A percentile compares a stretch with the other conserved stretches of the same genome.
Evolutionary conservation across 2,329 filamentous ascomycete genomes (phyloP).

Genomic region (Fonsecaea pedrosoi): DNA sequence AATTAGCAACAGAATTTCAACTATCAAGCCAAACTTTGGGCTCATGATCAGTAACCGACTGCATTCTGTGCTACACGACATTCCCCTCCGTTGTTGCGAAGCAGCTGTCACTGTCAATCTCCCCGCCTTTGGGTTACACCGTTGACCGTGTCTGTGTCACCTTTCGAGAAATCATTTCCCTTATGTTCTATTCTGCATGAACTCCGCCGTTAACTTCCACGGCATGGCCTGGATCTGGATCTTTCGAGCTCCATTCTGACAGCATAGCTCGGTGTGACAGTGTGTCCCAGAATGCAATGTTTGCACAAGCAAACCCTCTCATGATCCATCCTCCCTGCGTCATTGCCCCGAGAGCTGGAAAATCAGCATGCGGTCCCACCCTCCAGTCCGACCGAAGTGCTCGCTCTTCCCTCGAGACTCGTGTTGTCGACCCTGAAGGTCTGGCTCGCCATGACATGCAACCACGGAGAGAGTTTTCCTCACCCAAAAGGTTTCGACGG

Average conservation of each 20-base stretch:
- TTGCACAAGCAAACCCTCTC: neutral
- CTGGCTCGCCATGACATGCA: neutral
- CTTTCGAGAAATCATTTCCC: neutral
- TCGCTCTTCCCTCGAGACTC: neutral
- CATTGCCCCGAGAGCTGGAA: neutral
- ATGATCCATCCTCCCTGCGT: neutral
- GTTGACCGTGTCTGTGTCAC: neutral
- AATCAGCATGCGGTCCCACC: neutral
- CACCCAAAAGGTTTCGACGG: neutral
- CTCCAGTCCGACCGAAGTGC: neutral
- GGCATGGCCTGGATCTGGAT: neutral
- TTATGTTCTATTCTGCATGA: neutral
- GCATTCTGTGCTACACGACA: neutral
- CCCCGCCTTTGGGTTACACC: constrained; percentile 1
- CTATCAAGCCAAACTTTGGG: neutral
- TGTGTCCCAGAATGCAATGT: neutral
- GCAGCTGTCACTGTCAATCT: neutral
- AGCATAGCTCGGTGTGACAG: neutral
- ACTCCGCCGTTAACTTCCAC: neutral
- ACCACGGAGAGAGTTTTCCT: neutral
- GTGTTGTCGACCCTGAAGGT: neutral
- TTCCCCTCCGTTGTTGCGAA: neutral
- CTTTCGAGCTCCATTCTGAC: neutral
- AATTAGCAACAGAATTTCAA: constrained; percentile 6
- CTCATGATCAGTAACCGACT: neutral